A percentile compares a stretch with the other conserved stretches of the same genome.
phyloP scores from a whole-genome alignment of 768 basidiomycete species.

The Galerina sulciceps region DNA sequence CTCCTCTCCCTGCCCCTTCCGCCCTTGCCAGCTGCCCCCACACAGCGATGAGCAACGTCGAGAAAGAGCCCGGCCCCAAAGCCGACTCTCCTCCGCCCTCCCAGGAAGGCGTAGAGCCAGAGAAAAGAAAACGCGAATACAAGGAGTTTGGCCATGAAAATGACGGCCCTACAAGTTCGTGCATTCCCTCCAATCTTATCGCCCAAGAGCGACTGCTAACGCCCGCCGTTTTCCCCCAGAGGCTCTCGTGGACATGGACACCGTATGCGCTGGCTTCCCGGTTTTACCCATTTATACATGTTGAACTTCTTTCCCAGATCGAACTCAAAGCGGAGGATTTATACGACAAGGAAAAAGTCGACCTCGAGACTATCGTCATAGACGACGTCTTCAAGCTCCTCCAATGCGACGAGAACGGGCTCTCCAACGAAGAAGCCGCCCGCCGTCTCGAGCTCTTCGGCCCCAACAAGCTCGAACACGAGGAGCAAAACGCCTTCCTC shows the following conservation, averaged over 20 bases:
- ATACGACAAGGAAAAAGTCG: constrained; percentile 99
- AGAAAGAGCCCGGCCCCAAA: constrained; percentile 68
- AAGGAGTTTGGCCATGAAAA: constrained; percentile 84
- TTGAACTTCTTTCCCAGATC: constrained; percentile 50
- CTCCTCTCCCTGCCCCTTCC: constrained; percentile 10
- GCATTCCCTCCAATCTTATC: constrained; percentile 7
- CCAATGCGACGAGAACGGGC: constrained; percentile 86
- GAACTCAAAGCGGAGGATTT: constrained; percentile 92
- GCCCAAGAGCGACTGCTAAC: constrained; percentile 14
- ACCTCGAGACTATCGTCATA: constrained; percentile 94
- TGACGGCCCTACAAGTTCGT: constrained; percentile 69
- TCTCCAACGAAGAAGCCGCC: constrained; percentile 70
- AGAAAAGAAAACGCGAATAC: constrained; percentile 79
- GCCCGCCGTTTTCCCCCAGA: constrained; percentile 43
- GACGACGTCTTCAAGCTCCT: constrained; percentile 97
- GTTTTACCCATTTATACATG: constrained; percentile 10
- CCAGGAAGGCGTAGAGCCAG: constrained; percentile 31
- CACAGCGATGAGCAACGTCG: constrained; percentile 28
- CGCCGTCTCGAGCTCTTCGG: constrained; percentile 94
- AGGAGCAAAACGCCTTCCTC: constrained; percentile 90
- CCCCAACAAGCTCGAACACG: constrained; percentile 91
- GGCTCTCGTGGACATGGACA: constrained; percentile 87
- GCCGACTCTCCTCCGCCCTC: constrained; percentile 36
- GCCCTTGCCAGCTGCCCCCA: not conserved
- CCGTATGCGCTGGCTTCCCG: constrained; percentile 43